Evolutionary conservation across 2,329 filamentous ascomycete species (phyloP), one percentile per base, ranked within the genome.

Genomic region (Talaromyces albobiverticillius): DNA sequence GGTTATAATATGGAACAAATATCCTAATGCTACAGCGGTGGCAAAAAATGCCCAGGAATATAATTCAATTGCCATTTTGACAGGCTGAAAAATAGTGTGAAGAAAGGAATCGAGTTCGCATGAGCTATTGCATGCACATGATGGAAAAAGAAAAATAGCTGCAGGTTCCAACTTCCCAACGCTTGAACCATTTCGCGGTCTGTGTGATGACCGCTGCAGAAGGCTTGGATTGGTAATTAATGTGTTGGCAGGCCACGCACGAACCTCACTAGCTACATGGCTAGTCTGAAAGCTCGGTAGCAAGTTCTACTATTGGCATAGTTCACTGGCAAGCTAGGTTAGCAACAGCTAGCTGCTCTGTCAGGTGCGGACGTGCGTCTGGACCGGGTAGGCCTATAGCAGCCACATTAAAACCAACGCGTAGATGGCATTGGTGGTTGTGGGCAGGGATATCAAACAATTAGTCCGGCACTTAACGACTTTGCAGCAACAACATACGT

Each of bases 11-110:
- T 51, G 22, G 38, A 42, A 14, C 18, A 31, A 23, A 32, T 51
- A 42, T 10, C 6, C 6, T 3, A 43, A 34, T 32, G 38, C 40
- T 34, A 18, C 48, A 43, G 18, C 25, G 26, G 42, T n/a, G n/a
- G 14, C 13, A 42, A 43, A 23, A 7, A 22, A 51, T 23, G 26
- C 22, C 48, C 48, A 41, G 13, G 38, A 23, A 43, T 43, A 23
- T 8, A 51, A 50, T 22, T 16, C 38, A 23, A 51, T 10, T 22
- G 16, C 25, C 48, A 51, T 51, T 51, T 51, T 42, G 36, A 42
- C 9, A 25, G 20, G 20, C 8, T 16, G 31, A n/a, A 8, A 16
- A 32, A 8, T 4, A 32, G 16, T 18, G 3, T 40, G 36, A 29
- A 16, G 11, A 14, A 18, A 29, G 25, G 23, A 22, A 14, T 50